phyloP scores from a whole-genome alignment of 805 yeast species.

The Yamadazyma endophytica region DNA sequence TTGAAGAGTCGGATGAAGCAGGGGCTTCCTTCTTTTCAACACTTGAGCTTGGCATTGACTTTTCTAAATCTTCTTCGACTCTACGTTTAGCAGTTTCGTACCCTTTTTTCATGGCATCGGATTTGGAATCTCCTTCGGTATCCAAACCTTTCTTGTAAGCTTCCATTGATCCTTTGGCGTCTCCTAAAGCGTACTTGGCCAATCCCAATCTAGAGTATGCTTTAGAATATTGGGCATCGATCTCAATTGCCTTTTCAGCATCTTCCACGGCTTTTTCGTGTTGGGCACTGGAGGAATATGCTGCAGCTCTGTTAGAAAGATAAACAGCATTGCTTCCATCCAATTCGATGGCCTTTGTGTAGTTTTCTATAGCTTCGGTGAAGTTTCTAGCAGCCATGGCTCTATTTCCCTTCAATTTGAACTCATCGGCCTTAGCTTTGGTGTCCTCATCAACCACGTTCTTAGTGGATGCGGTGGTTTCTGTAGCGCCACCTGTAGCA shows the following conservation, averaged over 20 bases:
- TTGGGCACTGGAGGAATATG: slow-evolving; percentile 72
- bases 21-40: slow-evolving; percentile 21
- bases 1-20: slow-evolving; percentile 13
- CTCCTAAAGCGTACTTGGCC: slow-evolving; percentile 93
- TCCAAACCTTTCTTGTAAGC: slow-evolving; percentile 88
- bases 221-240: slow-evolving; percentile 79
- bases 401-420: slow-evolving; percentile 85
- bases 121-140: slow-evolving; percentile 77
- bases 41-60: slow-evolving; percentile 13
- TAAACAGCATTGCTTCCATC: slow-evolving; percentile 76
- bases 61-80: slow-evolving; percentile 69
- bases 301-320: slow-evolving; percentile 95
- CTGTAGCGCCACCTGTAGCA: slow-evolving; percentile 26
- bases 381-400: slow-evolving; percentile 78
- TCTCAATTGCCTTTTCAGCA: slow-evolving; percentile 74
- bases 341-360: slow-evolving; percentile 73
- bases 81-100: slow-evolving; percentile 90
- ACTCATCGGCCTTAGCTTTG: slow-evolving; percentile 71
- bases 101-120: slow-evolving; percentile 89
- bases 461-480: slow-evolving; percentile 19
- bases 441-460: slow-evolving; percentile 41
- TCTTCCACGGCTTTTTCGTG: slow-evolving; percentile 78
- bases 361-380: slow-evolving; percentile 66
- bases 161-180: slow-evolving; percentile 80
- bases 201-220: slow-evolving; percentile 94